These are phyloP conservation scores for Agarophyton chilense DNA, from an alignment of 23 red algal species.

Conservation along the genomic window DNA sequence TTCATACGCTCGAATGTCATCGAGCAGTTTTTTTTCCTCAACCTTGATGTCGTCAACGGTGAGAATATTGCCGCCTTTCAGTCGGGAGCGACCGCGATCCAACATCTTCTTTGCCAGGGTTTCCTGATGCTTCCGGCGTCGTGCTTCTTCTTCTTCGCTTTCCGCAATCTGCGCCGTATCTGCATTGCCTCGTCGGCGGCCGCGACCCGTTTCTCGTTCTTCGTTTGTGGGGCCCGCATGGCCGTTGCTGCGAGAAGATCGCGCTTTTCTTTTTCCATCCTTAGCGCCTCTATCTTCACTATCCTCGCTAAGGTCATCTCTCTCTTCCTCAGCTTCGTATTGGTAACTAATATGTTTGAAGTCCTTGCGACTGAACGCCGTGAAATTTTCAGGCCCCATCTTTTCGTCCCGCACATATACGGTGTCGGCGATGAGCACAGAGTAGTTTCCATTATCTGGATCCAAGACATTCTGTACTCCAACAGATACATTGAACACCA, in stretches of 20 bases:
- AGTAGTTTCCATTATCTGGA: constrained; percentile 78
- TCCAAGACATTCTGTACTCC: constrained; percentile 82
- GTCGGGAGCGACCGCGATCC: constrained; percentile 57
- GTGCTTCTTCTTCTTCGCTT: constrained; percentile 72
- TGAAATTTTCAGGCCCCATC: constrained; percentile 65
- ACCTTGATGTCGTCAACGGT: constrained; percentile 60
- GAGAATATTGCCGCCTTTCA: constrained; percentile 61
- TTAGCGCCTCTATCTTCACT: background rate
- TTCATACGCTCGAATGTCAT: constrained; percentile 81
- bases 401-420: constrained; percentile 71
- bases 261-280: background rate
- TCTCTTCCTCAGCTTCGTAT: constrained; percentile 74
- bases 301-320: constrained; percentile 79
- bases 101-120: constrained; percentile 84
- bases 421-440: constrained; percentile 90
- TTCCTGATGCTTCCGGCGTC: constrained; percentile 85
- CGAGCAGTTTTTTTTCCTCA: constrained; percentile 65
- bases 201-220: constrained; percentile 15
- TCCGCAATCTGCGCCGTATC: constrained; percentile 49
- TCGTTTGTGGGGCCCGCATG: constrained; percentile 6
- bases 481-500: constrained; percentile 91
- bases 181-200: constrained; percentile 26
- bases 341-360: constrained; percentile 83
- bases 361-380: constrained; percentile 63
- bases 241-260: constrained; percentile 31